Base-by-base conservation (phyloP, 2,329 filamentous ascomycete genomes). In the Lasiodiplodia sp. region DNA sequence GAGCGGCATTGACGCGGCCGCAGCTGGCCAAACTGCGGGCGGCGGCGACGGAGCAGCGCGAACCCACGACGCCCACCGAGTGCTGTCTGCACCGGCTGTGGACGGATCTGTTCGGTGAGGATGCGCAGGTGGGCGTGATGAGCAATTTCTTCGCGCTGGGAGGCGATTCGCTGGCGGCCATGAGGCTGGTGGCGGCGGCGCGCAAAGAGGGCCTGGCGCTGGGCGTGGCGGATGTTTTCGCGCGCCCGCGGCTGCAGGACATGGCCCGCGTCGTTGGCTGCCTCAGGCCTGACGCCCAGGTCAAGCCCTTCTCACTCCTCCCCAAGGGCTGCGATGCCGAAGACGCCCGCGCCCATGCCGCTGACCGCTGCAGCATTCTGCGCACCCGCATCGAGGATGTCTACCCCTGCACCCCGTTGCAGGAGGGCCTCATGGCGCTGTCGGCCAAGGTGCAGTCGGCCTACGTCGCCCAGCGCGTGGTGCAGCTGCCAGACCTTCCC, bases 141-240 rank as follows among this genome's bases (percentile, higher is more conserved):
- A 84, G 88, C 72, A 87, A 85, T 77, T 89, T 89, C 77, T 88
- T 89, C 81, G 82, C 83, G 3, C 81, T 88, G 0, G 87, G 87
- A 1, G 87, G 87, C 21, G 87, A 89, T 76, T 89, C 87, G 0
- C 86, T 89, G 38, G 78, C 83, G 1, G 87, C 87, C 3, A 90
- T 89, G 86, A 87, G 86, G 73, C 78, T 90, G 0, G 87, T 89
- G 0, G 82, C 85, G 16, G 84, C 85, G 67, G 83, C 86, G 2
- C 80, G 86, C 25, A 78, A 80, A 2, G 81, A 83, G 34, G 83
- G 82, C 0, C 74, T 86, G 65, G 78, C 80, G 14, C 72, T 89
- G 31, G 86, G 82, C 1, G 87, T 89, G 1, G 84, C 85, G 2
- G 82, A 86, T 34, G 85, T 89, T 66, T 89, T 89, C 78, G 77